phyloP scores from a whole-genome alignment of 768 basidiomycete genomes.

The Mycena latifolia region DNA sequence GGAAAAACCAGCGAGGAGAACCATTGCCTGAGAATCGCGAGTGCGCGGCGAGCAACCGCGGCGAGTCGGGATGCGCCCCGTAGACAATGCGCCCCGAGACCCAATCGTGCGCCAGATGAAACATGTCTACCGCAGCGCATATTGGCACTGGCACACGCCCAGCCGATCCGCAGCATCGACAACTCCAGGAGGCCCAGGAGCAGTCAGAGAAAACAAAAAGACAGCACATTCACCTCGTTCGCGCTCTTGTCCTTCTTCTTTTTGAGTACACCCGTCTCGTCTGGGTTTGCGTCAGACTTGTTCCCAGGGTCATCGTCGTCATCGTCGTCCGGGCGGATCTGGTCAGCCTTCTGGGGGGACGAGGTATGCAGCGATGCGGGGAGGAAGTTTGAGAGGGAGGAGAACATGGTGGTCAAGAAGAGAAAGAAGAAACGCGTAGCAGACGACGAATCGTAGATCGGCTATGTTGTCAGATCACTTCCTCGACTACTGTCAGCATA shows the following conservation, averaged over 20 bases:
- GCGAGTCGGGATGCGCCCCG: too few species aligned
- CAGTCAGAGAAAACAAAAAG: neutral
- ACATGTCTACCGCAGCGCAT: too few species aligned
- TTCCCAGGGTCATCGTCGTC: slow-evolving; percentile 42
- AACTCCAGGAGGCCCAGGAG: too few species aligned
- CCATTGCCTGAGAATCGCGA: too few species aligned
- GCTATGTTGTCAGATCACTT: too few species aligned
- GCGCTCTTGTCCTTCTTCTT: slow-evolving; percentile 62
- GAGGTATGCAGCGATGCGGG: slow-evolving; percentile 59
- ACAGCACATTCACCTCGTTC: slow-evolving; percentile 58
- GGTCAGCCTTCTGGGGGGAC: slow-evolving; percentile 40
- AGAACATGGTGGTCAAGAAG: slow-evolving; percentile 57
- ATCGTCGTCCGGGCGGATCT: slow-evolving; percentile 45
- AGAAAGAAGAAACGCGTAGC: neutral
- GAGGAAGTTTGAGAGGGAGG: slow-evolving; percentile 63
- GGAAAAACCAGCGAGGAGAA: neutral
- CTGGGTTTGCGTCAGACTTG: slow-evolving; percentile 33
- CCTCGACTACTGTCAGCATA: too few species aligned
- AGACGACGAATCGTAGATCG: too few species aligned
- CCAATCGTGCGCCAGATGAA: too few species aligned
- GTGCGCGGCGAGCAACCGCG: too few species aligned
- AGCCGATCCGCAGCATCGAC: slow-evolving; percentile 11
- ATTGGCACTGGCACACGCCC: slow-evolving; percentile 8
- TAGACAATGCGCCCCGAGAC: neutral
- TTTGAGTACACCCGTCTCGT: slow-evolving; percentile 47